Evolutionary conservation across 1,284 basidiomycete species (phyloP), one percentile per base, ranked within the genome.

Genomic region (Naganishia liquefaciens): DNA sequence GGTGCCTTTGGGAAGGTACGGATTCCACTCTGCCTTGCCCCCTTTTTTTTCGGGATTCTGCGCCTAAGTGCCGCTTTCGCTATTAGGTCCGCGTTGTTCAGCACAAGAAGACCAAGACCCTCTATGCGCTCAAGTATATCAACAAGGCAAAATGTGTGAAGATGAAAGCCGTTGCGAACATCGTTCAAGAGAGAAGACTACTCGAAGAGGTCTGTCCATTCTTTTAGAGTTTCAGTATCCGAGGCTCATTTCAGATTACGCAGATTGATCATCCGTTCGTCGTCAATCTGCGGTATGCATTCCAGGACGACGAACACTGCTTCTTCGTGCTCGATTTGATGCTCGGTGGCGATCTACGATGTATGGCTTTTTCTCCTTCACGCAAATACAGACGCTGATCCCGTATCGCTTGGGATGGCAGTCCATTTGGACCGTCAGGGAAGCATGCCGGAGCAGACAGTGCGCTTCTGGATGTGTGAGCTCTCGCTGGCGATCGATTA

Each of bases 61-160:
- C 28, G n/a, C 60, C 28, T 66, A 54, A 67, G n/a, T 60, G 65
- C 60, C 3, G 21, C 30, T 62, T 25, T 50, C 19, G n/a, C 42
- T 39, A 7, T 28, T 72, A 96, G 93, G 93, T 99, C 78, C 88
- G 94, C 57, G 94, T 99, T 58, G 94, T 99, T 7, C 93, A 98
- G 80, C 95, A 98, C 82, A 99, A 98, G 75, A 92, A 97, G 80
- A 90, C 91, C 19, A 89, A 91, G 68, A 90, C 93, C 27, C 83
- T 99, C 39, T 98, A 94, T 74, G 95, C 95, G 10, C 86, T 99
- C 77, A 99, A 99, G 80, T 99, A 99, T 81, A 99, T 99, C 81
- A 98, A 98, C 84, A 99, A 99, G 79, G 78, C 88, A 42, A 95
- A 95, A 83, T 97, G 93, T 75, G 91, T 96, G 70, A 94, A 93